phyloP scores from a whole-genome alignment of 2,329 filamentous ascomycete species.

The Calonectria crousiana region DNA sequence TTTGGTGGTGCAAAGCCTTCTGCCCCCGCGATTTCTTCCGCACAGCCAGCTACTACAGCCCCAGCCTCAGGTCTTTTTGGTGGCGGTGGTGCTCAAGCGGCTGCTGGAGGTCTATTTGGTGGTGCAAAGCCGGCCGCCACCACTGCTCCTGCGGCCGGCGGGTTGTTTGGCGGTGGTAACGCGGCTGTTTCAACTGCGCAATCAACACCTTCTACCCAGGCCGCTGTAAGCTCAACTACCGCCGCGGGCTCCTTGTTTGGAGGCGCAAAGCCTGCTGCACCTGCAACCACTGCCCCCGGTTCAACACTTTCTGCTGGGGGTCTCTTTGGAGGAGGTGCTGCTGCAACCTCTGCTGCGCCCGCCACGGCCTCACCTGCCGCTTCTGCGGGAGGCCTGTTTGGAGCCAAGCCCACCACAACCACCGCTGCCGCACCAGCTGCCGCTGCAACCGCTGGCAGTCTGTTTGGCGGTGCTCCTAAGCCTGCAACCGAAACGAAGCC shows the following conservation, averaged over 20 bases:
- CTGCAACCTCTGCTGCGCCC: constrained; percentile 45
- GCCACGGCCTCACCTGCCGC: constrained; percentile 46
- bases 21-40: constrained; percentile 30
- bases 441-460: constrained; percentile 42
- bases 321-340: constrained; percentile 49
- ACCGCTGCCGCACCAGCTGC: constrained; percentile 42
- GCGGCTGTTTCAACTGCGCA: constrained; percentile 41
- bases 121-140: constrained; percentile 45
- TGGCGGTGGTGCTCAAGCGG: constrained; percentile 48
- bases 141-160: constrained; percentile 39
- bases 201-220: constrained; percentile 31
- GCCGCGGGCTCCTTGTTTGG: constrained; percentile 53
- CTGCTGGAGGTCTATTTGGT: constrained; percentile 49
- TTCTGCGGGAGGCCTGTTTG: constrained; percentile 48
- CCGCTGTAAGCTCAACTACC: constrained; percentile 34
- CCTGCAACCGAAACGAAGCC: constrained; percentile 41
- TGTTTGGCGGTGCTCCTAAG: constrained; percentile 42
- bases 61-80: constrained; percentile 49
- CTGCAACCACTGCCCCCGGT: constrained; percentile 48
- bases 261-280: constrained; percentile 53
- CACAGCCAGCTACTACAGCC: constrained; percentile 16
- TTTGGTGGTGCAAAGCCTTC: constrained; percentile 48
- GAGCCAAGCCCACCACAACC: constrained; percentile 45
- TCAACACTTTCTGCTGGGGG: constrained; percentile 51
- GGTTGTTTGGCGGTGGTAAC: constrained; percentile 37